Base-by-base conservation (phyloP, 345 rosid genomes). In the Pseudoturritis turrita region DNA sequence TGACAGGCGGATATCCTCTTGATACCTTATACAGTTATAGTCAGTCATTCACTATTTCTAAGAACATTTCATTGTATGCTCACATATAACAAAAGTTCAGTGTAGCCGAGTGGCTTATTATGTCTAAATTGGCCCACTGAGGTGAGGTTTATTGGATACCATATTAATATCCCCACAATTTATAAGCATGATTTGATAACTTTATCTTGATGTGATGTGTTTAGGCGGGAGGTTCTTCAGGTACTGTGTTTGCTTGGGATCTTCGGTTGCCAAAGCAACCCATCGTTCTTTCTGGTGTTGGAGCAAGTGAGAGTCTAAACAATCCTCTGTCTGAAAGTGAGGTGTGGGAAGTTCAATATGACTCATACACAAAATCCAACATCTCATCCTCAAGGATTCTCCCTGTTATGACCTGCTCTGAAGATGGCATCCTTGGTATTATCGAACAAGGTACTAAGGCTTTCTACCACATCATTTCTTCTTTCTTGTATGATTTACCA, bases 201-300 rank as follows among this genome's bases (percentile, higher is more conserved):
- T 52, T 68, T 35, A 22, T 18, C 21, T 50, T 68, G 58, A 44
- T 61, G 52, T 44, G 44, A 15, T 73, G 43, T 52, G 47, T 70
- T 11, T 77, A 90, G 98, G 97, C 92, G 12, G 97, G 97, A 75
- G 98, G 98, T 36, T 94, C 98, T 14, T 80, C 82, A 2, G 97
- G 97, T 15, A 78, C 84, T 54, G 81, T 89, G 39, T 89, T 94
- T 84, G 97, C 89, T 39, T 94, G 96, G 98, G 98, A 94, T 79
- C 84, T 86, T 49, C 82, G 96, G 11, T 74, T 86, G 82, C 95
- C 81, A 10, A 81, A 85, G 36, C 83, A 82, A 37, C 85, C 97
- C 36, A 79, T 88, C 62, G 66, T 90, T 61, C 91, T 92, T 26
- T 86, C 96, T 75, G 95, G 92, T 56, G 56, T 68, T 19, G 85